phyloP scores from a whole-genome alignment of 352 stramenopile genomes.

The Phytophthora colocasiae region DNA sequence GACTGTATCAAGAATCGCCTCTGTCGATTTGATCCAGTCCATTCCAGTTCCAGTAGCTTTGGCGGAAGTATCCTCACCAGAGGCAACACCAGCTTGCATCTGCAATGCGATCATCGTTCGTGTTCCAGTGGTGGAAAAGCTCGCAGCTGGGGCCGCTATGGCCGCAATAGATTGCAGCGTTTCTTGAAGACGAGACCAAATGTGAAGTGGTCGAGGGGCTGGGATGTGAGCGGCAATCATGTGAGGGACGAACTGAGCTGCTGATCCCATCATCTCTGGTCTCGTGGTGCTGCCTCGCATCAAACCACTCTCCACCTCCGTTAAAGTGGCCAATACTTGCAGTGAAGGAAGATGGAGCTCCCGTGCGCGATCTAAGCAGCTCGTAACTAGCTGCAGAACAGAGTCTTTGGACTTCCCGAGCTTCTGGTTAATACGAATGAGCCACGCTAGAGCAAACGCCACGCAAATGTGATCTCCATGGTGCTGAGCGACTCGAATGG shows the following conservation, averaged over 20 bases:
- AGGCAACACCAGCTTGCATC: conserved; percentile 26
- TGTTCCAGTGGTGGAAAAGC: conserved; percentile 23
- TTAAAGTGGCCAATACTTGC: conserved; percentile 53
- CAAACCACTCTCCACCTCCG: conserved; percentile 59
- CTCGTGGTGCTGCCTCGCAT: conserved; percentile 31
- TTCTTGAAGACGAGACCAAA: conserved; percentile 53
- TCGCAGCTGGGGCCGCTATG: conserved; percentile 30
- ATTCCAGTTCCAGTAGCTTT: conserved; percentile 40
- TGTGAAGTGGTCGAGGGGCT: conserved; percentile 47
- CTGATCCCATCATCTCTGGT: conserved; percentile 12
- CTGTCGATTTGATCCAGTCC: conserved; percentile 60
- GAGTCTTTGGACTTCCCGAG: conserved; percentile 63
- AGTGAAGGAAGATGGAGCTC: conserved; percentile 64
- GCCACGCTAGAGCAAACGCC: conserved; percentile 92
- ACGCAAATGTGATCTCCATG: conserved; percentile 93
- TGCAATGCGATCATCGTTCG: conserved; percentile 37
- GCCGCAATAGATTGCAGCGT: conserved; percentile 34
- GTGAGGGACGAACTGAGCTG: conserved; percentile 39
- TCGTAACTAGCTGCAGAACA: conserved; percentile 56
- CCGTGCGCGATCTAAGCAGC: conserved; percentile 65
- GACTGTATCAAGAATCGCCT: conserved; percentile 62
- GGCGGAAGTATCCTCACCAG: conserved; percentile 17
- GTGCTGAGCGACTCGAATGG: conserved; percentile 93
- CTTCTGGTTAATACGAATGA: conserved; percentile 72
- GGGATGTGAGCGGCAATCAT: conserved; percentile 39